These are phyloP conservation scores for Uromyces viciae-fabae DNA, from an alignment of 1,284 basidiomycete genomes.

Conservation along the genomic window DNA sequence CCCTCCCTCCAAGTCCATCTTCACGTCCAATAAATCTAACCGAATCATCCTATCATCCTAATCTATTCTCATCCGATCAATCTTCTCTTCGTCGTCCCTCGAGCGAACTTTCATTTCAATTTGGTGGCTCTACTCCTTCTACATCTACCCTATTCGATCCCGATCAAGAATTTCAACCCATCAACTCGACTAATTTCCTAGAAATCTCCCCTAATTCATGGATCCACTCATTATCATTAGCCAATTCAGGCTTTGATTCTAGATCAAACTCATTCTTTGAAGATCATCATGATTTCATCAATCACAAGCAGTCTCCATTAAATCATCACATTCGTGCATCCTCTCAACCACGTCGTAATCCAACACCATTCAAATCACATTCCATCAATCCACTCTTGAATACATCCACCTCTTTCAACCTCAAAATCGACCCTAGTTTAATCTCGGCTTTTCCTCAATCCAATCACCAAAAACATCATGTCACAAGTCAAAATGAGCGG, in stretches of 20 bases:
- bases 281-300: not conserved
- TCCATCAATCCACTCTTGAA: not conserved
- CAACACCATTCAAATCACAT: not conserved
- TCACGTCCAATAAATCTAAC: not conserved
- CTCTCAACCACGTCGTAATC: not conserved
- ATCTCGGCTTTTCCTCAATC: not conserved
- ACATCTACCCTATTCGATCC: not conserved
- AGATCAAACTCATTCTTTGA: not conserved
- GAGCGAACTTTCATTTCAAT: not conserved
- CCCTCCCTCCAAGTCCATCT: not conserved
- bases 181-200: not conserved
- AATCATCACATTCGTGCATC: not conserved
- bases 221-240: not conserved
- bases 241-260: not conserved
- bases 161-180: not conserved
- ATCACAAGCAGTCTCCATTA: not conserved
- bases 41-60: not conserved
- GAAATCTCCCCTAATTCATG: not conserved
- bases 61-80: not conserved
- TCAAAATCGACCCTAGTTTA: not conserved
- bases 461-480: not conserved
- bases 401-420: not conserved
- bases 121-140: not conserved
- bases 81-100: not conserved
- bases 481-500: not conserved